Evolutionary conservation across 75 land plant species (phyloP), one percentile per base, ranked within the genome.

Genomic region (Picea sitchensis): DNA sequence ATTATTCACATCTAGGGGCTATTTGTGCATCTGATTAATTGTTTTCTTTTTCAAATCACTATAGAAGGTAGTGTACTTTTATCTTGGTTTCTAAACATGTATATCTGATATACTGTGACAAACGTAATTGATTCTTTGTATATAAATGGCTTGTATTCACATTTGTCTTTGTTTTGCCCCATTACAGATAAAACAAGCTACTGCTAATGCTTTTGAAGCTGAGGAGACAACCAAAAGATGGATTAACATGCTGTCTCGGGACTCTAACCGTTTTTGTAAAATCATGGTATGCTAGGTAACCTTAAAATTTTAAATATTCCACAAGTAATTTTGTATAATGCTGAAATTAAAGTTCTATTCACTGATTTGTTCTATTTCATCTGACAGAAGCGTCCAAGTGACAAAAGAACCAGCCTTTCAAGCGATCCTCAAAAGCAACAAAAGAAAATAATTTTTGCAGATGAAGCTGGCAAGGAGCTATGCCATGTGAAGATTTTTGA

Each of bases 241-340:
- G 86, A 79, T 93, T 41, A 58, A 87, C 44, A 86, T 84, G 59
- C 89, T 93, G 93, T 8, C 88, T 61, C 90, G 88, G 68, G 95
- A 93, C 58, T 93, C 91, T 73, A 86, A 77, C 65, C 91, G 95
- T 9, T 91, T 88, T 77, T 93, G 95, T 74, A 91, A 89, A 87
- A 87, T 93, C 76, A 87, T 93, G 95, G 95, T 91, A 41, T 59
- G 83, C 75, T 11, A 34, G 78, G 36, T 62, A 31, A 60, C 13
- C 47, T 63, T 71, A 0, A 3, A 26, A 32, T 47, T 72, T 78
- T 38, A 17, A 21, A 34, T 31, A 8, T 17, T 9, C 4, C 51
- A 14, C 2, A 7, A 8, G 17, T 59, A 23, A 2, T 57, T 30
- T 76, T 15, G 60, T 62, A 30, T 4, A 14, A 56, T 4, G 2